phyloP scores from a whole-genome alignment of 495 filamentous ascomycete species.

The Penicillium psychrofluorescens region DNA sequence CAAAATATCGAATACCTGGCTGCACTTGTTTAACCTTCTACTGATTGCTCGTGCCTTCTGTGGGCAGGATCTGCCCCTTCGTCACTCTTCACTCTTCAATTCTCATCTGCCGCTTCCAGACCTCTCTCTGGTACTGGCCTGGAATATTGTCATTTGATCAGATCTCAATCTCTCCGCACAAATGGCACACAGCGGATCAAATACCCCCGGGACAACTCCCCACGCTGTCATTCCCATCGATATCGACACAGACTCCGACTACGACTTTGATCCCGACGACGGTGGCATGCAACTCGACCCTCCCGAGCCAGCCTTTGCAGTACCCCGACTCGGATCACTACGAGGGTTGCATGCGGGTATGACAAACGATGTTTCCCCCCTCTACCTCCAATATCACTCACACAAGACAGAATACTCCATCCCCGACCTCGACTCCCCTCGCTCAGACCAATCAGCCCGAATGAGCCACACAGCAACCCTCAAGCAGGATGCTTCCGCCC shows the following conservation, averaged over 20 bases:
- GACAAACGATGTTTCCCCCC: neutral
- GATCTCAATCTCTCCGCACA: too few species aligned
- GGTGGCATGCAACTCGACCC: slow-evolving; percentile 14
- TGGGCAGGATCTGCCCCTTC: too few species aligned
- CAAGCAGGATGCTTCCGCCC: neutral
- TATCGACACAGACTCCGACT: slow-evolving; percentile 8
- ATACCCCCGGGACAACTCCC: too few species aligned
- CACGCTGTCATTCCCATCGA: neutral
- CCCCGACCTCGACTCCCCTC: neutral
- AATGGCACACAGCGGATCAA: too few species aligned
- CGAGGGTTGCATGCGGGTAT: slow-evolving; percentile 1
- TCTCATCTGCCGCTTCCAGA: too few species aligned
- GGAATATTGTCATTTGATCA: too few species aligned
- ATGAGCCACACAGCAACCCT: slow-evolving; percentile 1
- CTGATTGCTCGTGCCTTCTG: too few species aligned
- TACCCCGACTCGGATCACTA: neutral
- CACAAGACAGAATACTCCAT: slow-evolving; percentile 1
- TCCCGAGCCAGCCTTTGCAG: neutral
- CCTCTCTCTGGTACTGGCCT: too few species aligned
- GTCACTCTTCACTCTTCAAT: too few species aligned
- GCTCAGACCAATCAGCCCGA: neutral
- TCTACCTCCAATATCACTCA: neutral
- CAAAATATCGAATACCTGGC: too few species aligned
- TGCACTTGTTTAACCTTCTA: too few species aligned
- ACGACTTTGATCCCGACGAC: slow-evolving; percentile 13